Evolutionary conservation across 129 eudicot species (phyloP), one percentile per base, ranked within the genome.

Genomic region (Lonicera japonica): DNA sequence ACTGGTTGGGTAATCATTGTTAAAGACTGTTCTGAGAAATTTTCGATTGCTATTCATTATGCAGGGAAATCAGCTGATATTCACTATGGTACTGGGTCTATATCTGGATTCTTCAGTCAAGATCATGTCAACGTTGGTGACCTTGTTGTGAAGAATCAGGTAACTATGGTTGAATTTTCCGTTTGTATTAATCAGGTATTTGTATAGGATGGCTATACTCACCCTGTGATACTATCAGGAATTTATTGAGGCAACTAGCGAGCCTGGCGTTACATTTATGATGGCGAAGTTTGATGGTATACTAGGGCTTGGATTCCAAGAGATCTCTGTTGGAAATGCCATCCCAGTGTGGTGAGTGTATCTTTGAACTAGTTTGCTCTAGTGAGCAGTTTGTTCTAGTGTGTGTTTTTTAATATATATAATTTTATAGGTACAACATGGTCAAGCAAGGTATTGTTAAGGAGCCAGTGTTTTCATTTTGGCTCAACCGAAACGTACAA

Each of bases 221-320:
- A 20, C 25, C 22, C 14, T 14, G 12, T 66, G n/a, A 61, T 11
- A 11, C 45, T 25, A 46, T 55, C 64, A 91, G 97, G 90, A 83
- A 56, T 91, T 91, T 50, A 79, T 87, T 23, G 95, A 91, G 82
- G 96, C 97, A 45, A 84, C 94, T 34, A 71, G 47, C 7, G 95
- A 87, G 72, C 86, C 94, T 11, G 62, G 86, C 56, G 52, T 69
- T 39, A 78, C 90, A 57, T 91, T 91, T 63, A 11, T 82, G 77
- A 76, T 65, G 4, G 97, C 95, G 63, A 82, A 82, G 79, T 91
- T 91, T 66, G 97, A 91, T 60, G 97, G 97, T 29, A 76, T 91
- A 54, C 76, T 91, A 63, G 97, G 97, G 38, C 94, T 91, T 25
- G 97, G 97, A 22, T 91, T 87, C 75, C 68, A 66, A 54, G 97